A percentile compares a stretch with the other conserved stretches of the same genome.
Conservation (phyloP, 108 stramenopile genomes). For the Nannochloropsis granulata region DNA sequence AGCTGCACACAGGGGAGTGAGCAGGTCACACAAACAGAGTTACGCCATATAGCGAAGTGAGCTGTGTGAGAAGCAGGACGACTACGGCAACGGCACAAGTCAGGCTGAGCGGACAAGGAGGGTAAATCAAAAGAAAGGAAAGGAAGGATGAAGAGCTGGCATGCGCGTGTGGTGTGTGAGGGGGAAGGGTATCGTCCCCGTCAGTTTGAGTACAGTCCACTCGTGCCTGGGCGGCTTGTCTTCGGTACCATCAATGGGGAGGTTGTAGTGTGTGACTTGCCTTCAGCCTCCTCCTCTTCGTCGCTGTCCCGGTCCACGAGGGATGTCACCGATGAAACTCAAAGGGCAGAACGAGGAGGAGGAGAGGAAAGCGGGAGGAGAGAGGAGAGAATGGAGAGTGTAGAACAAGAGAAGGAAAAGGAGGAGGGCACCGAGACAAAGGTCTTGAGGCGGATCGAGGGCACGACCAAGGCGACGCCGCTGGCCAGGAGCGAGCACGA, state of each 20-base stretch:
- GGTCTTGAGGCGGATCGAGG: not conserved
- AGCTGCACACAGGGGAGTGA: too few relatives aligned
- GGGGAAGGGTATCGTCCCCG: not conserved
- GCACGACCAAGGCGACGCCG: not conserved
- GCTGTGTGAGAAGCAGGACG: too few relatives aligned
- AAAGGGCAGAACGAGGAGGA: too few relatives aligned
- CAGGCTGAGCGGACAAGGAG: too few relatives aligned
- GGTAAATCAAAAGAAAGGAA: not conserved
- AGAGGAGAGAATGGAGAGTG: not conserved
- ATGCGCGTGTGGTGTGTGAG: not conserved
- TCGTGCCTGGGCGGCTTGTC: not conserved
- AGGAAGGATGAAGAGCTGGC: not conserved
- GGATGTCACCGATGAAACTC: too few relatives aligned
- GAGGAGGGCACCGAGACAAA: too few relatives aligned
- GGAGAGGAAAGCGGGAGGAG: not conserved
- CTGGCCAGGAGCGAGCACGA: conserved; percentile 3
- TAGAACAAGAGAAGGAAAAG: not conserved
- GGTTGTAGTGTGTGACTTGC: not conserved
- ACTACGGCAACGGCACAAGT: too few relatives aligned
- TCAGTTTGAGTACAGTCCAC: not conserved
- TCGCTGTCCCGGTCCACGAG: too few relatives aligned
- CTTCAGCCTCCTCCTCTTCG: too few relatives aligned
- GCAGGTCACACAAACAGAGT: too few relatives aligned
- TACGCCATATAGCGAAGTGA: too few relatives aligned
- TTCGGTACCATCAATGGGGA: not conserved